phyloP scores from a whole-genome alignment of 78 protist genomes.

The Acrasis kona region DNA sequence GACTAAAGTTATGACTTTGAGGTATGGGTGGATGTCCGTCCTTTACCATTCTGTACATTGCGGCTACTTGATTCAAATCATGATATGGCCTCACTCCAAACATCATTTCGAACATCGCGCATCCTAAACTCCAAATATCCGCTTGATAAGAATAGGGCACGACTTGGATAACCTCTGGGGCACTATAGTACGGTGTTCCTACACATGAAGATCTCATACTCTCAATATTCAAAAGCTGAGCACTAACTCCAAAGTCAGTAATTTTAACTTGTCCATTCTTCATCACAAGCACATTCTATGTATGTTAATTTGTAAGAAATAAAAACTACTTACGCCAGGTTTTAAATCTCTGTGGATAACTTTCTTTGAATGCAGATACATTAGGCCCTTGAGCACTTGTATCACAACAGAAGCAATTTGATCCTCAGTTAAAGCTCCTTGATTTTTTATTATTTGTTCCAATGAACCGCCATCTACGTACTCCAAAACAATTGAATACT shows the following conservation, averaged over 20 bases:
- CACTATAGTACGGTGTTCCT: neutral
- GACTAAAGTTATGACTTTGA: no score
- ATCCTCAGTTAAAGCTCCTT: neutral
- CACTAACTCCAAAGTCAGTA: neutral
- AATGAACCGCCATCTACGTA: no score
- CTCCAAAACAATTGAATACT: no score
- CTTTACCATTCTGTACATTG: no score
- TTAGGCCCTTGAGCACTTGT: neutral
- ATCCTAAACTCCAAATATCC: conserved; percentile 2
- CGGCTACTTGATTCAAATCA: no score
- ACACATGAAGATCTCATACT: neutral
- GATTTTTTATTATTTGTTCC: neutral
- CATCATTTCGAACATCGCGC: neutral
- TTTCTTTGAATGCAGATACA: neutral
- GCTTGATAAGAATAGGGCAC: neutral
- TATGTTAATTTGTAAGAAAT: no score
- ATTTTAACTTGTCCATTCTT: neutral
- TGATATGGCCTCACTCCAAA: no score
- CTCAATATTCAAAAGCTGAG: neutral
- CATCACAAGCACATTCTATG: neutral
- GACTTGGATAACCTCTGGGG: neutral
- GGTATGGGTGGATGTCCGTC: no score
- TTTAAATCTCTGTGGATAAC: neutral
- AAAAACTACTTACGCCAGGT: no score
- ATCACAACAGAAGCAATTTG: neutral